Evolutionary conservation across 225 moss, liverwort and hornwort genomes (phyloP).

Genomic region (Asterella californica): DNA sequence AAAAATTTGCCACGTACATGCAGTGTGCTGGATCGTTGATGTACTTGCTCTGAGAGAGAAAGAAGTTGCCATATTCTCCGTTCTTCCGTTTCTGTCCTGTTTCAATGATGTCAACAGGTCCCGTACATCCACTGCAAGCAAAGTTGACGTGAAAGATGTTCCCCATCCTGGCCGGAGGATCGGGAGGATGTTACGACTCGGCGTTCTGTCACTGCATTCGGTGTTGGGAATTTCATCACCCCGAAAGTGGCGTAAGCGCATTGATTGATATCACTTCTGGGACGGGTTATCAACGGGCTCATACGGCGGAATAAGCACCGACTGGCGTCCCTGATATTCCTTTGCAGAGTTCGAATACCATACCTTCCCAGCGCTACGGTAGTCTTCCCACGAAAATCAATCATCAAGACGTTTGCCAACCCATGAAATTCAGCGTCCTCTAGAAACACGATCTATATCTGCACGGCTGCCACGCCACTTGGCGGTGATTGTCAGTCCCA

Average conservation of each 20-base stretch:
- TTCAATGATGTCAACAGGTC: background rate
- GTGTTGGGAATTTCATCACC: background rate
- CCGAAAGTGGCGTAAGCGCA: background rate
- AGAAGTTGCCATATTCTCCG: background rate
- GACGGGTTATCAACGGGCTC: background rate
- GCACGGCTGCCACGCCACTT: slow-evolving; percentile 6
- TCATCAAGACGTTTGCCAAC: background rate
- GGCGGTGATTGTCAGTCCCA: background rate
- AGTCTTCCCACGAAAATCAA: too few relatives aligned
- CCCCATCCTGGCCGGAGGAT: background rate
- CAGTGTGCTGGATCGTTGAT: background rate
- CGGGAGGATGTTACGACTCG: background rate
- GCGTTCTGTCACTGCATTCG: background rate
- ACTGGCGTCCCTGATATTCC: too few relatives aligned
- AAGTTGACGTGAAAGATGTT: background rate
- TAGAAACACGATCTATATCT: background rate
- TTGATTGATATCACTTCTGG: background rate
- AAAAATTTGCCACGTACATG: background rate
- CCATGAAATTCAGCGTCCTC: background rate
- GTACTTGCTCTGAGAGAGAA: background rate
- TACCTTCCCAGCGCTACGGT: too few relatives aligned
- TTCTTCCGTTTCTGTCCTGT: background rate
- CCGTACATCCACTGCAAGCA: background rate
- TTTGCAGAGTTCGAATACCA: too few relatives aligned
- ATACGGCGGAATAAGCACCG: background rate